Conservation (phyloP, 495 filamentous ascomycete species). For the Neurospora discreta region DNA sequence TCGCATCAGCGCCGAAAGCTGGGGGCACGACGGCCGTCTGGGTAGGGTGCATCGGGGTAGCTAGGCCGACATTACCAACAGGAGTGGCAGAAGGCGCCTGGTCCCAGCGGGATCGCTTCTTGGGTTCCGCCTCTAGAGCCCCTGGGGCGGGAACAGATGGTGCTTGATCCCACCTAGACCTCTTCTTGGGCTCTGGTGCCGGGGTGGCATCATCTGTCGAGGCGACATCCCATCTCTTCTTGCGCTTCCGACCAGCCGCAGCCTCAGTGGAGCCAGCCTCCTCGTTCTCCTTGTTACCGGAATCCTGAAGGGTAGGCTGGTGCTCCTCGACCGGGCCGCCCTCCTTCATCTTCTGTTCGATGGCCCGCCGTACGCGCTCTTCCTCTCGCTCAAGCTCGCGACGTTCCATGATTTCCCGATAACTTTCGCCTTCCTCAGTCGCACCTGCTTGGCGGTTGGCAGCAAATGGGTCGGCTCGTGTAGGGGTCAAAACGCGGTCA, state of each 20-base stretch:
- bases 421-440: conserved; percentile 53
- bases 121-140: conserved; percentile 41
- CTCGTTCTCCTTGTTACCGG: conserved; percentile 56
- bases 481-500: conserved; percentile 77
- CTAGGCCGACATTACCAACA: conserved; percentile 67
- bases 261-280: conserved; percentile 60
- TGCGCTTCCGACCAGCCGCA: conserved; percentile 60
- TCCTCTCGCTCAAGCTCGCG: conserved; percentile 92
- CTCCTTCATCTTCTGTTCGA: conserved; percentile 54
- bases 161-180: conserved; percentile 86
- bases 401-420: conserved; percentile 82
- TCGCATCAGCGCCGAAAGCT: conserved; percentile 71
- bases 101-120: conserved; percentile 77
- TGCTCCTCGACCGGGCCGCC: conserved; percentile 45
- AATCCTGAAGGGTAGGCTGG: conserved; percentile 58
- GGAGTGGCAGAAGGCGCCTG: conserved; percentile 79
- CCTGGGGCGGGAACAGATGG: conserved; percentile 48
- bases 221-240: conserved; percentile 85
- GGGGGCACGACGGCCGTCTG: conserved; percentile 46
- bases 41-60: conserved; percentile 77
- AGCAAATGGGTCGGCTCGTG: conserved; percentile 80
- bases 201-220: conserved; percentile 34
- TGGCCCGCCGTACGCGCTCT: conserved; percentile 69
- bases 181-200: conserved; percentile 49
- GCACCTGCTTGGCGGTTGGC: conserved; percentile 58